Conservation (phyloP, 495 filamentous ascomycete genomes). For the Podospora fimiseda region DNA sequence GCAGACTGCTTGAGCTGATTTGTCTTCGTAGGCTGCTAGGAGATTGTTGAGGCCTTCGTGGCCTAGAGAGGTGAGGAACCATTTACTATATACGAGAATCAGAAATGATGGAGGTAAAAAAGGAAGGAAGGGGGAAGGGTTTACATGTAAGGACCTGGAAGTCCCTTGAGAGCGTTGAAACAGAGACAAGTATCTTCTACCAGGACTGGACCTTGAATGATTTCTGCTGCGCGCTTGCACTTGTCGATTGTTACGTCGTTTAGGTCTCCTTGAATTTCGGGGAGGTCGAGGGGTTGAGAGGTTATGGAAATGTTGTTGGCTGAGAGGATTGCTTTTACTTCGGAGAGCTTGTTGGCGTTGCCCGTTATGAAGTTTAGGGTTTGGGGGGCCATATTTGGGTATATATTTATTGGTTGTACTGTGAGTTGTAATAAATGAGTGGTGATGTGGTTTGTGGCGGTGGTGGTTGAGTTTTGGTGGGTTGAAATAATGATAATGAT, state of each 20-base stretch:
- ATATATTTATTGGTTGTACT: no score
- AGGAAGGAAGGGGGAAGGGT: no score
- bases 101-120: no score
- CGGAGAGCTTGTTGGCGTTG: slow-evolving; percentile 85
- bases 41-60: slow-evolving; percentile 84
- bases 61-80: slow-evolving; percentile 78
- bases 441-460: no score
- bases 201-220: slow-evolving; percentile 76
- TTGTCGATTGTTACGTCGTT: slow-evolving; percentile 89
- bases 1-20: slow-evolving; percentile 86
- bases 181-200: slow-evolving; percentile 94
- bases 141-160: slow-evolving; percentile 99
- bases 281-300: slow-evolving; percentile 68
- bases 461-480: no score
- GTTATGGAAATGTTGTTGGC: slow-evolving; percentile 64
- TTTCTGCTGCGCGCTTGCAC: slow-evolving; percentile 67
- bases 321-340: slow-evolving; percentile 80
- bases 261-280: slow-evolving; percentile 86
- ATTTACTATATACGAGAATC: no score
- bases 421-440: no score
- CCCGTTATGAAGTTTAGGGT: slow-evolving; percentile 89
- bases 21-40: slow-evolving; percentile 82
- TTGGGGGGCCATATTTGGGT: no score
- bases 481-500: no score
- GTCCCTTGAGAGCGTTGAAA: slow-evolving; percentile 79